Evolutionary conservation across 805 yeast species (phyloP).

Genomic region (Ogataea siamensis): DNA sequence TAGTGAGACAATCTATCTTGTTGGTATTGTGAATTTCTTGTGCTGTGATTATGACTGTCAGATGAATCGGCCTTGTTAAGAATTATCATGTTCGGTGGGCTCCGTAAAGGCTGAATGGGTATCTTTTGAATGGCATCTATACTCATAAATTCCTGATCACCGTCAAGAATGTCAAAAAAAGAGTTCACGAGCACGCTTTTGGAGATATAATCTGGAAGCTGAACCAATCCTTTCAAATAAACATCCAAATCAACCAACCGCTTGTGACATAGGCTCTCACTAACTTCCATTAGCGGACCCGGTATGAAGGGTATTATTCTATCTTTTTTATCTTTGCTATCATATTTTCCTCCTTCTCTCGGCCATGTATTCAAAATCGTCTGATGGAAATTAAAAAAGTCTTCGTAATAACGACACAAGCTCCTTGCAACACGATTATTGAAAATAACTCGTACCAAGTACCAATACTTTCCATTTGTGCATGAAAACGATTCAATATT

Average conservation of each 20-base stretch:
- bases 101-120: slow-evolving; percentile 29
- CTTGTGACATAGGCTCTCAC: slow-evolving; percentile 61
- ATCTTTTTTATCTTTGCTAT: slow-evolving; percentile 69
- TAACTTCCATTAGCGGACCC: slow-evolving; percentile 90
- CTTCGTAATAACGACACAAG: slow-evolving; percentile 88
- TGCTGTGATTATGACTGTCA: slow-evolving; percentile 16
- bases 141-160: slow-evolving; percentile 50
- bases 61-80: slow-evolving; percentile 23
- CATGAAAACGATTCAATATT: slow-evolving; percentile 76
- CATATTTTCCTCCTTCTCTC: slow-evolving; percentile 81
- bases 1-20: slow-evolving; percentile 54
- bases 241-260: slow-evolving; percentile 54
- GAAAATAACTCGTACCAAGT: slow-evolving; percentile 64
- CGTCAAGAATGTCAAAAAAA: slow-evolving; percentile 65
- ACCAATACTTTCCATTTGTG: slow-evolving; percentile 89
- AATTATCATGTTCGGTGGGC: slow-evolving; percentile 32
- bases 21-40: slow-evolving; percentile 40
- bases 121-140: slow-evolving; percentile 18
- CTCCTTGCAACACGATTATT: slow-evolving; percentile 67
- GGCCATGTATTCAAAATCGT: slow-evolving; percentile 80
- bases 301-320: slow-evolving; percentile 92
- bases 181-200: slow-evolving; percentile 63
- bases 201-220: slow-evolving; percentile 75
- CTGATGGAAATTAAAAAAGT: slow-evolving; percentile 92
- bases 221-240: slow-evolving; percentile 53